Evolutionary conservation across 129 eudicot species (phyloP).

Genomic region (Lonicera japonica): DNA sequence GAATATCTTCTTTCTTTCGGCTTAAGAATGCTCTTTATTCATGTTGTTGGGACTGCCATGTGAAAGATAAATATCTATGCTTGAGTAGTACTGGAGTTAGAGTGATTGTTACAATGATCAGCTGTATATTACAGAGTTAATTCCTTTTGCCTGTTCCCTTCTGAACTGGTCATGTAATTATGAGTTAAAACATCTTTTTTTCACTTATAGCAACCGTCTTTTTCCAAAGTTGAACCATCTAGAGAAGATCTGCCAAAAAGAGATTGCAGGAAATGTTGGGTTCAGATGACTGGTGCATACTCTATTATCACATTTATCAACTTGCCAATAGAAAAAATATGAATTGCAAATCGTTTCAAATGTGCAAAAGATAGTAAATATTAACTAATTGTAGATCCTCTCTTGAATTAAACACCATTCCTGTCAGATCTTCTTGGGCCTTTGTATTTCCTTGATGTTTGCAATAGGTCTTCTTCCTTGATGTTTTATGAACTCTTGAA

Average conservation of each 20-base stretch:
- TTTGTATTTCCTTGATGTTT: too few species aligned
- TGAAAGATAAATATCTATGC: neutral
- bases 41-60: neutral
- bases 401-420: too few species aligned
- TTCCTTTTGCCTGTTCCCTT: too few species aligned
- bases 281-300: conserved; percentile 13
- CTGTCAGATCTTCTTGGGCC: too few species aligned
- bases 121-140: neutral
- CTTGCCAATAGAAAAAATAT: too few species aligned
- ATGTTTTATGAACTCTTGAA: too few species aligned
- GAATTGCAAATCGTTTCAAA: too few species aligned
- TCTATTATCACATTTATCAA: too few species aligned
- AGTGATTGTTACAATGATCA: neutral
- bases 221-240: conserved; percentile 46
- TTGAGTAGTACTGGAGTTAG: neutral
- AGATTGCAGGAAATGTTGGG: conserved; percentile 50
- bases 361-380: too few species aligned
- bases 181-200: neutral
- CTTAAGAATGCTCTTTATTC: conserved; percentile 76
- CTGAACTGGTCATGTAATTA: neutral
- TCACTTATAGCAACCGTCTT: conserved; percentile 54
- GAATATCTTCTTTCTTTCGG: conserved; percentile 54
- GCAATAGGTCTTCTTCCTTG: too few species aligned
- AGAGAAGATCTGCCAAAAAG: conserved; percentile 36
- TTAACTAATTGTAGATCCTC: too few species aligned